Evolutionary conservation across 2,329 filamentous ascomycete species (phyloP), one percentile per base, ranked within the genome.

Genomic region (Metarhizium guizhouense): DNA sequence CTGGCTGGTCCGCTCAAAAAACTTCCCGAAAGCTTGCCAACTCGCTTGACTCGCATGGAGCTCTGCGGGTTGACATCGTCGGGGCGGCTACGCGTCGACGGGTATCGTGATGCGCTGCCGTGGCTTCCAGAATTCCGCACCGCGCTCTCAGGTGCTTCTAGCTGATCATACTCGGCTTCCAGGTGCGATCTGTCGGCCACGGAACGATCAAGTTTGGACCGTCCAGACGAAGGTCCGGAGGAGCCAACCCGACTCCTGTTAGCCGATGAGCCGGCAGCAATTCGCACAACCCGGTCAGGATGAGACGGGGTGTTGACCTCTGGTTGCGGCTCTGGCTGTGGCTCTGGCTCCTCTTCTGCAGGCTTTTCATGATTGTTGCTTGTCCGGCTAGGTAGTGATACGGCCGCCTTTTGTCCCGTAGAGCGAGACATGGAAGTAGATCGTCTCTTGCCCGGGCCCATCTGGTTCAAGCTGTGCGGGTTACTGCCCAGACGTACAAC

Each of bases 1-100:
- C 90, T 82, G 20, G 90, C 88, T 32, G 90, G 90, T 1, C 88
- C 89, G 62, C 88, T 90, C 25, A 94, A 74, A 61, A 93, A 92
- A 57, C 83, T 87, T 1, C 89, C 90, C 2, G 86, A 82, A 7
- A 87, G 77, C 69, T 89, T 88, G 16, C 86, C 86, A 14, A 90
- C 82, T 58, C 88, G 79, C 71, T 92, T 93, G 57, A 92, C 76
- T 5, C 90, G 82, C 77, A 91, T 82, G 0, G 89, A 90, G 62
- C 86, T 85, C 58, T 89, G 87, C 2, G 83, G 73, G 14, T 82
- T 85, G 38, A 87, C 84, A 29, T 91, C 86, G 3, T 83, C 83
- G 52, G 78, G 76, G 40, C 78, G 75, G 16, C 70, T 75, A 52
- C 76, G 74, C 40, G 74, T 80, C 3, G 80, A 75, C 42, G 74